phyloP scores from a whole-genome alignment of 1,284 basidiomycete genomes.

The Ustilago tritici region DNA sequence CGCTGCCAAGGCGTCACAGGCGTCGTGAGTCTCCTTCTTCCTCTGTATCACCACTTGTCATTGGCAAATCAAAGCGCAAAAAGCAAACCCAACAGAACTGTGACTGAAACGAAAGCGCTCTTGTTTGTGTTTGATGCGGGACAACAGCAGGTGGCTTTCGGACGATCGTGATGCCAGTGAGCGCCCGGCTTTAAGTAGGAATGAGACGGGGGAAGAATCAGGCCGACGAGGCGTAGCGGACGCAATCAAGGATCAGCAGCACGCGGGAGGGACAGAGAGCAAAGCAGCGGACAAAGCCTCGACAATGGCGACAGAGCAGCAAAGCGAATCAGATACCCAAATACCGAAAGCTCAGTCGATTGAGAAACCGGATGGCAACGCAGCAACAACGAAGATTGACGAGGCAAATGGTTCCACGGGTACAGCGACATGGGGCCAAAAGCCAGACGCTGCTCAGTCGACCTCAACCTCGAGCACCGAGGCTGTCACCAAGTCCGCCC shows the following conservation, averaged over 20 bases:
- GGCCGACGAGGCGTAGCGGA: background rate
- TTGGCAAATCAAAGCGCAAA: background rate
- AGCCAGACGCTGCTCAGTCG: background rate
- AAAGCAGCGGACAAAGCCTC: background rate
- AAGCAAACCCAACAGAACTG: background rate
- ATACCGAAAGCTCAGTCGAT: background rate
- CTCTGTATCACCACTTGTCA: background rate
- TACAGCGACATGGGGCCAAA: background rate
- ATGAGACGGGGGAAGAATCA: background rate
- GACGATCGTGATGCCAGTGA: slow-evolving; percentile 28
- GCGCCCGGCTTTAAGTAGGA: background rate
- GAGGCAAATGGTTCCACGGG: background rate
- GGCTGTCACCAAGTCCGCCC: background rate
- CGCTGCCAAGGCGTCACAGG: slow-evolving; percentile 24
- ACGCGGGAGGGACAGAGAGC: background rate
- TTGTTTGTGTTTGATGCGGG: slow-evolving; percentile 7
- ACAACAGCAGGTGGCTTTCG: slow-evolving; percentile 33
- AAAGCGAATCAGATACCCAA: background rate
- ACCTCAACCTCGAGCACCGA: background rate
- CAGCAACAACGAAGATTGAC: background rate
- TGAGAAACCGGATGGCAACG: background rate
- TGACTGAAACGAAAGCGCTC: slow-evolving; percentile 21
- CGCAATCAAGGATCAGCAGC: background rate
- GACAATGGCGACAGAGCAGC: background rate
- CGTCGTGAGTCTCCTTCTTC: slow-evolving; percentile 39